Evolutionary conservation across 108 stramenopile genomes (phyloP).

Genomic region (Nannochloropsis oceanica): DNA sequence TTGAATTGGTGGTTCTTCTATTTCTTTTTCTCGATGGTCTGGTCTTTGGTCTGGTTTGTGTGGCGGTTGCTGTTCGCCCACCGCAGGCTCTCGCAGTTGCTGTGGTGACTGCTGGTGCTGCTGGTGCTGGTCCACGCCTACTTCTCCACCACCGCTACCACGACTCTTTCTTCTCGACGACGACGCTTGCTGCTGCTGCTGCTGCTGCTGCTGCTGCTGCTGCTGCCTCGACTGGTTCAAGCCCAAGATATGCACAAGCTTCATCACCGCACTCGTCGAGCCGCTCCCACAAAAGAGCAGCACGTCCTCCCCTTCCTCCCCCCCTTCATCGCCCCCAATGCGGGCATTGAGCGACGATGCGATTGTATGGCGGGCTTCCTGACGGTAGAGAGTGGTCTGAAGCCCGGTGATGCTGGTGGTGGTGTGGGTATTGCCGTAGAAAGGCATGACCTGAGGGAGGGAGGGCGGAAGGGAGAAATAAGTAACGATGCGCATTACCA

Average conservation of each 20-base stretch:
- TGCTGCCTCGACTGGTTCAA: background rate
- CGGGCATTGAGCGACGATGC: background rate
- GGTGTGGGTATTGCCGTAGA: conserved; percentile 45
- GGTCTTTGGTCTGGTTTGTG: no score
- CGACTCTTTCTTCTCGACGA: no score
- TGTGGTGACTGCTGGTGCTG: no score
- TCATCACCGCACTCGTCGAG: conserved; percentile 66
- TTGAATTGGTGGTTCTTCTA: no score
- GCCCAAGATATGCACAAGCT: conserved; percentile 28
- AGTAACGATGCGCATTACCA: background rate
- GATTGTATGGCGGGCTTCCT: background rate
- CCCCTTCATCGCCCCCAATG: background rate
- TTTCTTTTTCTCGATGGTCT: no score
- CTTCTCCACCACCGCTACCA: no score
- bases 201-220: background rate
- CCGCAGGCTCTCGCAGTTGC: no score
- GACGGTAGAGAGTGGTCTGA: background rate
- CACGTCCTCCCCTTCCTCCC: conserved; percentile 49
- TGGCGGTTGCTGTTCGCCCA: no score
- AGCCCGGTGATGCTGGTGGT: conserved; percentile 11
- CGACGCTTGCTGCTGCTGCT: background rate
- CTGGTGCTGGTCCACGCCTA: no score
- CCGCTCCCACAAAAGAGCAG: conserved; percentile 90
- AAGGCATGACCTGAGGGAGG: conserved; percentile 11
- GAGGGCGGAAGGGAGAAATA: background rate